Evolutionary conservation across 805 yeast species (phyloP).

Genomic region (Candida glaebosa): DNA sequence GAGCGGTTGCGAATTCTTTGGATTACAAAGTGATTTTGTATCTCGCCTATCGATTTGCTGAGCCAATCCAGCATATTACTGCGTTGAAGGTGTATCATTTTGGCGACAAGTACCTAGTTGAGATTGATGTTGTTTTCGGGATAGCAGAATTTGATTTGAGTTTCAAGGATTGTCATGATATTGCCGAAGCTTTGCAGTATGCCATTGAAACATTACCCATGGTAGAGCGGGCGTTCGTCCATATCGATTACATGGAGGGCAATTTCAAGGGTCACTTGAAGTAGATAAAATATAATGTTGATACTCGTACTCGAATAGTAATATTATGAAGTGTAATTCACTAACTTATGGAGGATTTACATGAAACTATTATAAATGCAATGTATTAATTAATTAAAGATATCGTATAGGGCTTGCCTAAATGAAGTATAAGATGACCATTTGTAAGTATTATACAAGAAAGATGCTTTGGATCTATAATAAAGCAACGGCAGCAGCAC

Average conservation of each 20-base stretch:
- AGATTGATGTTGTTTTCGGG: slow-evolving; percentile 63
- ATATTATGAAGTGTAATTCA: neutral
- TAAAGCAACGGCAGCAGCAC: slow-evolving; percentile 15
- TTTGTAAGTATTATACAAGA: neutral
- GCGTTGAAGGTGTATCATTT: slow-evolving; percentile 71
- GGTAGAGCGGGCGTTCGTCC: slow-evolving; percentile 81
- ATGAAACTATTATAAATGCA: slow-evolving; percentile 2
- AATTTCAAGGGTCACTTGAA: slow-evolving; percentile 40
- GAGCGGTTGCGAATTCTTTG: slow-evolving; percentile 60
- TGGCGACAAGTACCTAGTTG: slow-evolving; percentile 74
- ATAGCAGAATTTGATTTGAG: slow-evolving; percentile 41
- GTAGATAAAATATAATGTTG: slow-evolving; percentile 8
- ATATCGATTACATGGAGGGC: slow-evolving; percentile 59
- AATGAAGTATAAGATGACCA: slow-evolving; percentile 1
- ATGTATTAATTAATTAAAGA: slow-evolving; percentile 1
- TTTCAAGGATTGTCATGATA: slow-evolving; percentile 70
- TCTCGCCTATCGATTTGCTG: slow-evolving; percentile 65
- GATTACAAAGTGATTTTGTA: slow-evolving; percentile 68
- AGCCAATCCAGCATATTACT: slow-evolving; percentile 59
- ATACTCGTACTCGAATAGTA: neutral
- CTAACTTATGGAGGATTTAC: neutral
- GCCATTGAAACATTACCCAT: slow-evolving; percentile 73
- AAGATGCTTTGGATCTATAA: slow-evolving; percentile 8
- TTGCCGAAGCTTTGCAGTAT: slow-evolving; percentile 78
- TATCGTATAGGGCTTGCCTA: slow-evolving; percentile 4